Evolutionary conservation across 2,329 filamentous ascomycete genomes (phyloP), one percentile per base, ranked within the genome.

Genomic region (Cladosporium sp.): DNA sequence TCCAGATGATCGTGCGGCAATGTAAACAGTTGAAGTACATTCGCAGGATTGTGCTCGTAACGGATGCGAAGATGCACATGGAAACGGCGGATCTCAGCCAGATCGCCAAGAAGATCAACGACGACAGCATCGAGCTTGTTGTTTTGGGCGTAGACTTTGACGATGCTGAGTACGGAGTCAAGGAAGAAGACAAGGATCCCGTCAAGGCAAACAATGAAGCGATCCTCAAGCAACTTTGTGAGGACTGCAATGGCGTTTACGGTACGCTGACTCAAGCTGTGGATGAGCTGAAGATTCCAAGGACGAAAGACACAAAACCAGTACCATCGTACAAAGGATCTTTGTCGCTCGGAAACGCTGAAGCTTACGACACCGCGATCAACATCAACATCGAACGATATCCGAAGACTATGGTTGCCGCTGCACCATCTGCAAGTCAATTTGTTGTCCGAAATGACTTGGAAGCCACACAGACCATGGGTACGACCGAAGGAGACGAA

Each of bases 71-170:
- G 52, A 86, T 86, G 0, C 67, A 73, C 2, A 85, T 95, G 67
- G 87, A 92, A 58, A 79, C 76, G 2, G 85, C 89, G 49, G 86
- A 83, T 46, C 68, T 91, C 11, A 77, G 80, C 1, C 78, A 84
- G 1, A 90, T 97, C 57, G 77, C 81, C 0, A 73, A 73, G 41
- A 89, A 89, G 66, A 81, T 96, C 43, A 88, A 88, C 57, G 79
- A 85, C 8, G 81, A 86, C 35, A 80, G 79, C 3, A 93, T 97
- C 55, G 82, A 93, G 57, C 74, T 98, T 41, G 78, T 85, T 1
- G 74, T 97, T 9, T 72, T 97, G 50, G 93, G 93, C 11, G 82
- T 95, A 14, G 93, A 98, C 67, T 97, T 98, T 69, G 90, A 98
- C 66, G 90, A 96, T 67, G 67, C 82, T 1, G 90, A 95, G 2